Percentiles rank a stretch among this genome's conserved stretches.
These are phyloP conservation scores for Fusarium sp. DNA, from an alignment of 2,329 filamentous ascomycete species.

Conservation along the genomic window DNA sequence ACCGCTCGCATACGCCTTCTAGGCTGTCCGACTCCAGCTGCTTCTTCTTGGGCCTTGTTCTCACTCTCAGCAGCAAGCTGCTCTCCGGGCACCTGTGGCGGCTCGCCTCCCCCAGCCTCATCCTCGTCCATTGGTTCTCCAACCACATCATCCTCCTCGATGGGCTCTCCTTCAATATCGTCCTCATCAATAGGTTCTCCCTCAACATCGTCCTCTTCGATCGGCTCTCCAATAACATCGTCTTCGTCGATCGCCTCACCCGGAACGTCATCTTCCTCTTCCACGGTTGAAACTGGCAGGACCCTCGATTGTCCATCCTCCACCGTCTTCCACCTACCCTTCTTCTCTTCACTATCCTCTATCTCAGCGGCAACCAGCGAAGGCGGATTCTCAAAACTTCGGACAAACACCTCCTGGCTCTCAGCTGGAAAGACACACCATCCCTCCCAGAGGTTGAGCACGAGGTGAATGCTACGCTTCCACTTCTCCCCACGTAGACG, in stretches of 20 bases:
- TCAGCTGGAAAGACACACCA: constrained; percentile 80
- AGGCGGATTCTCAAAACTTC: constrained; percentile 78
- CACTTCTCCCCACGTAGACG: constrained; percentile 85
- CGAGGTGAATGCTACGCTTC: constrained; percentile 77
- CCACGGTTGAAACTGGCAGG: constrained; percentile 41
- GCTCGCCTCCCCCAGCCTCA: constrained; percentile 46
- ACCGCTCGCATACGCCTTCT: constrained; percentile 78
- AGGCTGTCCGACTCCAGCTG: constrained; percentile 45
- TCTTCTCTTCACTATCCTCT: constrained; percentile 46
- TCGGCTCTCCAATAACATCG: constrained; percentile 56
- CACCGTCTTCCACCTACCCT: constrained; percentile 62
- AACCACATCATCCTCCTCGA: constrained; percentile 59
- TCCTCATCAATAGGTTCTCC: constrained; percentile 60
- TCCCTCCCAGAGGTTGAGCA: constrained; percentile 77
- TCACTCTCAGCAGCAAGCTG: constrained; percentile 35
- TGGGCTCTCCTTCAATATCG: constrained; percentile 59
- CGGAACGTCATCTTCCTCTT: constrained; percentile 61
- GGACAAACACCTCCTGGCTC: constrained; percentile 76
- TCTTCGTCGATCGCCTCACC: constrained; percentile 59
- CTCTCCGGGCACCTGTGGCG: constrained; percentile 43
- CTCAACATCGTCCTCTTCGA: constrained; percentile 61
- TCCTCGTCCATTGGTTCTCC: constrained; percentile 57
- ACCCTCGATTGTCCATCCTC: constrained; percentile 47
- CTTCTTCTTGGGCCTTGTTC: constrained; percentile 21
- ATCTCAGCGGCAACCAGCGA: constrained; percentile 48